These are phyloP conservation scores for Curvularia verruculosa DNA, from an alignment of 2,329 filamentous ascomycete species.

Conservation along the genomic window DNA sequence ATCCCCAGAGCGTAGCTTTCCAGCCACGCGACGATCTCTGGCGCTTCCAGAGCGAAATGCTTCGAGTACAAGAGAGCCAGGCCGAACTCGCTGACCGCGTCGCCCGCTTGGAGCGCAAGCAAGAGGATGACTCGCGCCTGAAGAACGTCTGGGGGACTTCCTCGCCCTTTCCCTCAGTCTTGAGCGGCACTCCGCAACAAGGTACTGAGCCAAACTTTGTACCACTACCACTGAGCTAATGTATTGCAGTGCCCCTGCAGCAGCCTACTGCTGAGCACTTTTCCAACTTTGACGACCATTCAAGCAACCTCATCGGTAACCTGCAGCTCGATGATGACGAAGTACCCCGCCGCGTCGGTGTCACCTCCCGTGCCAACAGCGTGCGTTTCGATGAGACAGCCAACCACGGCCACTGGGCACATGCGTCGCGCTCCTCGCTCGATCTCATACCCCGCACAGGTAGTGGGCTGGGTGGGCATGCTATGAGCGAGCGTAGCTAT, in stretches of 20 bases:
- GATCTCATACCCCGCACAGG: slow-evolving; percentile 81
- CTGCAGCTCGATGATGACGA: slow-evolving; percentile 88
- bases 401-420: slow-evolving; percentile 86
- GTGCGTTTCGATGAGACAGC: slow-evolving; percentile 97
- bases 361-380: slow-evolving; percentile 91
- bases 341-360: slow-evolving; percentile 80
- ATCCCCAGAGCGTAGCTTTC: slow-evolving; percentile 66
- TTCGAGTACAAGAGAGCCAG: slow-evolving; percentile 65
- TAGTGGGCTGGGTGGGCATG: slow-evolving; percentile 77
- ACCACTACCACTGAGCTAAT: slow-evolving; percentile 21
- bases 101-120: slow-evolving; percentile 64
- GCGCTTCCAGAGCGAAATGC: slow-evolving; percentile 68
- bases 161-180: slow-evolving; percentile 86
- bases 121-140: slow-evolving; percentile 67
- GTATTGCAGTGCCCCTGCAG: slow-evolving; percentile 71
- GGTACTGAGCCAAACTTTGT: slow-evolving; percentile 61
- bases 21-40: slow-evolving; percentile 69
- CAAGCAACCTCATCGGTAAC: slow-evolving; percentile 77
- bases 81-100: slow-evolving; percentile 67
- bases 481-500: slow-evolving; percentile 85
- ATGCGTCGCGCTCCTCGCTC: slow-evolving; percentile 79
- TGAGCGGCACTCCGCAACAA: slow-evolving; percentile 84
- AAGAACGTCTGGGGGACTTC: slow-evolving; percentile 87
- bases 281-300: slow-evolving; percentile 86
- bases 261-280: slow-evolving; percentile 85